These are phyloP conservation scores for Nelumbo lutea DNA, from an alignment of 164 flowering plant species.

Conservation along the genomic window DNA sequence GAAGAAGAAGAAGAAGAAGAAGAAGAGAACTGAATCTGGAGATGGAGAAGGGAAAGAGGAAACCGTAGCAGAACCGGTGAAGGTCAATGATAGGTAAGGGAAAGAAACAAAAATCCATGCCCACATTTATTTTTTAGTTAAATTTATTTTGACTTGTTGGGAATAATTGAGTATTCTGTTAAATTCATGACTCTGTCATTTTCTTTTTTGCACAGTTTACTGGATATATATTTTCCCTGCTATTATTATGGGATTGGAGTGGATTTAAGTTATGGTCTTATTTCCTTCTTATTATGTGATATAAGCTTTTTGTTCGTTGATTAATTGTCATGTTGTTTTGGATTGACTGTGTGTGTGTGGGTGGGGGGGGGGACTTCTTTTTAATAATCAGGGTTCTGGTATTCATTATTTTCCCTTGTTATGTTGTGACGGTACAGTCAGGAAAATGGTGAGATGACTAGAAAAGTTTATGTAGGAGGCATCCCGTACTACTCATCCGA, in stretches of 20 bases:
- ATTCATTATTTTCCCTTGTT: slow-evolving; percentile 7
- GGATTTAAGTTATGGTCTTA: not conserved
- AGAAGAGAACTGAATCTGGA: slow-evolving; percentile 12
- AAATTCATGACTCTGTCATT: too few relatives aligned
- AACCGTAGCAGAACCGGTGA: slow-evolving; percentile 10
- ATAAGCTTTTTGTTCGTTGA: not conserved
- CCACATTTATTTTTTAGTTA: not conserved
- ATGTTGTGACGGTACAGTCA: slow-evolving; percentile 31
- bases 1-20: slow-evolving; percentile 16
- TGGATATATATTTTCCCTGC: not conserved
- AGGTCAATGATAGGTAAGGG: slow-evolving; percentile 28
- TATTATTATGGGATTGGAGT: not conserved
- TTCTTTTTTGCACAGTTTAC: too few relatives aligned
- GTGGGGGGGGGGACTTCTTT: not conserved
- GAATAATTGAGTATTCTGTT: too few relatives aligned
- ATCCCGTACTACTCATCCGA: slow-evolving; percentile 87
- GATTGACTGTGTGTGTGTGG: not conserved
- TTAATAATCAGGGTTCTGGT: slow-evolving; percentile 4
- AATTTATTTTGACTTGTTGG: too few relatives aligned
- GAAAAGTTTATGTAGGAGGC: slow-evolving; percentile 89
- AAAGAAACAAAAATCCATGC: not conserved
- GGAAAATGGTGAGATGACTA: slow-evolving; percentile 26
- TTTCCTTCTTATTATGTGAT: not conserved
- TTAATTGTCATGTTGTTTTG: not conserved
- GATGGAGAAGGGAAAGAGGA: slow-evolving; percentile 19